phyloP scores from a whole-genome alignment of 2,329 filamentous ascomycete genomes.

The Periconia digitata region DNA sequence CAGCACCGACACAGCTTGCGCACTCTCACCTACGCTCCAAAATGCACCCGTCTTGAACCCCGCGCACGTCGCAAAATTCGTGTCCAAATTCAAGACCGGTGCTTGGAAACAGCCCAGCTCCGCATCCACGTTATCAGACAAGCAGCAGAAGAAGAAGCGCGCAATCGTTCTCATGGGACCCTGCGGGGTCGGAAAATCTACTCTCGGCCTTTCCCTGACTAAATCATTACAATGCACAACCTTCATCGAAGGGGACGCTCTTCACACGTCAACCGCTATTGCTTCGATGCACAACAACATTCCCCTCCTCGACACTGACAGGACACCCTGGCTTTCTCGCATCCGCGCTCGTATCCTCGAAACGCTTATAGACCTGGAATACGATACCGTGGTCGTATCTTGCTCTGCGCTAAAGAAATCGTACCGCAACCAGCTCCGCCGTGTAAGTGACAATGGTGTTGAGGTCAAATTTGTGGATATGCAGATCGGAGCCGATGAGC shows the following conservation, averaged over 20 bases:
- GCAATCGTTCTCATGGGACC: constrained; percentile 44
- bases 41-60: constrained; percentile 16
- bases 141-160: constrained; percentile 12
- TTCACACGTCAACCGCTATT: constrained; percentile 39
- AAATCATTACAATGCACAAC: constrained; percentile 26
- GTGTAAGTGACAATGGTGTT: constrained; percentile 13
- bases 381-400: constrained; percentile 35
- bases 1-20: constrained; percentile 15
- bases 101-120: constrained; percentile 10
- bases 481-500: constrained; percentile 31
- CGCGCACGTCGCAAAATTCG: constrained; percentile 20
- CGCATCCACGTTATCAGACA: background rate
- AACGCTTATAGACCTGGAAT: constrained; percentile 10
- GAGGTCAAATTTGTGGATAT: constrained; percentile 41
- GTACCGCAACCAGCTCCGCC: constrained; percentile 40
- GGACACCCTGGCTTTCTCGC: constrained; percentile 19
- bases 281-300: constrained; percentile 35
- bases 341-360: constrained; percentile 23
- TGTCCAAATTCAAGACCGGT: constrained; percentile 22
- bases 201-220: constrained; percentile 37
- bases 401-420: constrained; percentile 44
- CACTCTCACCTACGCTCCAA: constrained; percentile 16
- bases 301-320: constrained; percentile 39
- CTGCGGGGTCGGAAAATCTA: constrained; percentile 48
- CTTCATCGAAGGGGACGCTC: constrained; percentile 47